These are phyloP conservation scores for Cytospora piceicola DNA, from an alignment of 2,329 filamentous ascomycete species.

Conservation along the genomic window DNA sequence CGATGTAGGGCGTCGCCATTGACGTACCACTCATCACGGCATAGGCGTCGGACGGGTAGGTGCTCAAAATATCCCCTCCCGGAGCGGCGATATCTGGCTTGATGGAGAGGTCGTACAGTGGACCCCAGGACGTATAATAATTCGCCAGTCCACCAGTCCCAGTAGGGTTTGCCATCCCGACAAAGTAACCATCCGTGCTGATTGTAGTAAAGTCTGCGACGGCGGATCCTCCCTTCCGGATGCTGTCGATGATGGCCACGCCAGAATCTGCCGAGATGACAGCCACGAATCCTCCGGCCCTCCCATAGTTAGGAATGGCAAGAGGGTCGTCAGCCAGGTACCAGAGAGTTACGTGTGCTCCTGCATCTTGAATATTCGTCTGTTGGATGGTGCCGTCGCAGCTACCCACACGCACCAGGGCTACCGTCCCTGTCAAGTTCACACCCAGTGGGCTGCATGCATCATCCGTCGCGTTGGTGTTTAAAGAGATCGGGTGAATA, in stretches of 20 bases:
- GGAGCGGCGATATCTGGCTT: slow-evolving; percentile 46
- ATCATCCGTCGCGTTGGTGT: slow-evolving; percentile 34
- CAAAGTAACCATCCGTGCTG: slow-evolving; percentile 27
- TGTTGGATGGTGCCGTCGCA: slow-evolving; percentile 38
- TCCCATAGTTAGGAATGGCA: slow-evolving; percentile 21
- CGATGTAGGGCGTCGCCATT: slow-evolving; percentile 51
- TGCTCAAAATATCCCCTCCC: slow-evolving; percentile 48
- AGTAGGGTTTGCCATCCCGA: slow-evolving; percentile 32
- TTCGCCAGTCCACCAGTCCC: slow-evolving; percentile 40
- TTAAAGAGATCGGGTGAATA: slow-evolving; percentile 29
- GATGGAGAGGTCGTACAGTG: slow-evolving; percentile 45
- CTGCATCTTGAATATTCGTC: slow-evolving; percentile 43
- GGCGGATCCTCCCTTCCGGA: slow-evolving; percentile 30
- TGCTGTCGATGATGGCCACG: slow-evolving; percentile 31
- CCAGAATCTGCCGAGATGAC: slow-evolving; percentile 30
- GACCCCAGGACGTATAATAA: slow-evolving; percentile 46
- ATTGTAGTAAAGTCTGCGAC: slow-evolving; percentile 32
- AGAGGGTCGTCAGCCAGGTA: slow-evolving; percentile 40
- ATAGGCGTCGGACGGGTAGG: slow-evolving; percentile 42
- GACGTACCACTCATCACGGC: slow-evolving; percentile 50
- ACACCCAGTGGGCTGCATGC: slow-evolving; percentile 42
- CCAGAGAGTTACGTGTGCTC: slow-evolving; percentile 47
- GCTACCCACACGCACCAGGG: slow-evolving; percentile 43
- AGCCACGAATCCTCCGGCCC: slow-evolving; percentile 24
- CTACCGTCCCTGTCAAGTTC: slow-evolving; percentile 43